Evolutionary conservation across 768 basidiomycete species (phyloP).

Genomic region (Psilocybe tampanensis): DNA sequence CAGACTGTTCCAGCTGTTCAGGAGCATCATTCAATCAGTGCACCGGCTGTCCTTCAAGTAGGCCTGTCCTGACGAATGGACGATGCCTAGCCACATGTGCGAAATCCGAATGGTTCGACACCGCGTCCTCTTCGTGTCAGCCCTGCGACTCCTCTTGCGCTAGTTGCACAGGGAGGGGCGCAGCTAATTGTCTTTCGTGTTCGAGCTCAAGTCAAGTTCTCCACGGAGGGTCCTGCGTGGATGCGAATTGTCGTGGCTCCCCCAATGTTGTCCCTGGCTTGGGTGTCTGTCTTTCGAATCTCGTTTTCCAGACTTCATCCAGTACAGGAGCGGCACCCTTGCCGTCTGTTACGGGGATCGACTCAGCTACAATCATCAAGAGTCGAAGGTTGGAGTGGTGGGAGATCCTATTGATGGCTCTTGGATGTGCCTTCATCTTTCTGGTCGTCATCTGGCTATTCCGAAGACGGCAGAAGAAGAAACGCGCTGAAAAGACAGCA

Average conservation of each 20-base stretch:
- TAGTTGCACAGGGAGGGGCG: constrained; percentile 72
- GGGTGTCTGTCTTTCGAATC: constrained; percentile 78
- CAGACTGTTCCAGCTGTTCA: constrained; percentile 80
- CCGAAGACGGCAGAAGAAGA: constrained; percentile 70
- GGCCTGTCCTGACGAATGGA: constrained; percentile 74
- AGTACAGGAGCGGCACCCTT: constrained; percentile 48
- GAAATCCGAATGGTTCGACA: constrained; percentile 70
- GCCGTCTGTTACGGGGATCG: constrained; percentile 59
- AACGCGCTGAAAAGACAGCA: constrained; percentile 60
- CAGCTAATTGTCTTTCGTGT: constrained; percentile 75
- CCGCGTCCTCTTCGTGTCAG: constrained; percentile 59
- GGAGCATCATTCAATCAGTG: constrained; percentile 78
- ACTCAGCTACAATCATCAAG: constrained; percentile 43
- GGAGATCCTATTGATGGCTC: constrained; percentile 83
- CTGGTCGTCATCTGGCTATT: constrained; percentile 65
- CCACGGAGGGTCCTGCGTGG: constrained; percentile 62
- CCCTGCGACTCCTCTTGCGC: constrained; percentile 75
- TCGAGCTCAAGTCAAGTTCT: constrained; percentile 64
- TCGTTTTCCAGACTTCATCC: constrained; percentile 50
- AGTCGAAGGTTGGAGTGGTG: constrained; percentile 69
- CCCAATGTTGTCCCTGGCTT: constrained; percentile 65
- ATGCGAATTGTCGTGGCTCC: constrained; percentile 57
- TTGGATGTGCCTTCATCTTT: constrained; percentile 83
- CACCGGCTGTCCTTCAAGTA: constrained; percentile 62
- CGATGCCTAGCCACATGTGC: constrained; percentile 79